Percentiles rank a stretch among this genome's conserved stretches.
Evolutionary conservation across 352 stramenopile species (phyloP).

Genomic region (Pythium dissotocum): DNA sequence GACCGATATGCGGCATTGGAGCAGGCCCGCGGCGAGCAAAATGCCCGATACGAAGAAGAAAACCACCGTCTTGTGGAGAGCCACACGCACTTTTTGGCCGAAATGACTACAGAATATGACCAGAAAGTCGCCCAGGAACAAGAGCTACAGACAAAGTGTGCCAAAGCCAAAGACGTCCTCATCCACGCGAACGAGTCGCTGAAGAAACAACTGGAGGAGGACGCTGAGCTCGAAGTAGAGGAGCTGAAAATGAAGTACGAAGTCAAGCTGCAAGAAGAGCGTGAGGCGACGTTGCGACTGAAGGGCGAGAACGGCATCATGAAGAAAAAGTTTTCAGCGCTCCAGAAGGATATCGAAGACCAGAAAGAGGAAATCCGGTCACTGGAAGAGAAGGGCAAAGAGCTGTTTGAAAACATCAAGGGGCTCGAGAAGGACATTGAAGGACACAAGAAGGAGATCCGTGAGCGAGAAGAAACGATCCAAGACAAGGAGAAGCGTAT

Average conservation of each 20-base stretch:
- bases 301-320: constrained; percentile 97
- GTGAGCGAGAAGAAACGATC: constrained; percentile 92
- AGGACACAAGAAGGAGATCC: constrained; percentile 92
- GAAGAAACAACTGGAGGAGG: constrained; percentile 92
- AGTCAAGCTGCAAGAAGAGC: constrained; percentile 85
- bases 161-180: constrained; percentile 64
- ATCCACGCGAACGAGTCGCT: constrained; percentile 89
- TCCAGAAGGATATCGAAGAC: constrained; percentile 95
- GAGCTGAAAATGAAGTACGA: constrained; percentile 92
- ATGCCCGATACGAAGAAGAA: constrained; percentile 71
- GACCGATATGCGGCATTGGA: constrained; percentile 85
- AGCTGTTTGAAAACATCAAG: constrained; percentile 92
- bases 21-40: constrained; percentile 72
- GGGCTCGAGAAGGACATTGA: constrained; percentile 93
- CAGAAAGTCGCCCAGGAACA: constrained; percentile 89
- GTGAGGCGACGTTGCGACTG: constrained; percentile 90
- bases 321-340: constrained; percentile 95
- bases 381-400: constrained; percentile 91
- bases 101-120: constrained; percentile 93
- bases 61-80: constrained; percentile 78
- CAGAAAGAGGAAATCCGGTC: constrained; percentile 93
- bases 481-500: constrained; percentile 97
- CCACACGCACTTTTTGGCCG: constrained; percentile 84
- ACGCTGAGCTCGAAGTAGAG: constrained; percentile 93
- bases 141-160: constrained; percentile 64